These are phyloP conservation scores for Monosporascus sp. DNA, from an alignment of 2,329 filamentous ascomycete species.

Conservation along the genomic window DNA sequence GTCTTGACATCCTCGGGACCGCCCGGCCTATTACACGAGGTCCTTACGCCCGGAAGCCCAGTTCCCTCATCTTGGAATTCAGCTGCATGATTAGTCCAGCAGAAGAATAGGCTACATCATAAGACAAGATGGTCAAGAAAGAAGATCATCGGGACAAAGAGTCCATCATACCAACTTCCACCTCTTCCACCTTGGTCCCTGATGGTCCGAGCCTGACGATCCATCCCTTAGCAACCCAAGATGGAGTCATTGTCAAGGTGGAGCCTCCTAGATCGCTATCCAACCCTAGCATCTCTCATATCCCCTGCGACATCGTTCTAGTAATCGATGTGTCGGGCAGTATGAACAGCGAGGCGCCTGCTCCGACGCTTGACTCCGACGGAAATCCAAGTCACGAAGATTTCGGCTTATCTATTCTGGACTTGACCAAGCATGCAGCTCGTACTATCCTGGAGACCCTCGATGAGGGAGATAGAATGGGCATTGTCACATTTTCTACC, in stretches of 20 bases:
- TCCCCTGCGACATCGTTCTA: constrained; percentile 55
- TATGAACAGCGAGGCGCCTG: constrained; percentile 44
- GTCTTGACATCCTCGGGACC: too few relatives aligned
- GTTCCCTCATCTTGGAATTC: too few relatives aligned
- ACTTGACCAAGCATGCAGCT: constrained; percentile 55
- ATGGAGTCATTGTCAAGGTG: constrained; percentile 41
- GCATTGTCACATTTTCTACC: constrained; percentile 50
- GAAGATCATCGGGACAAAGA: too few relatives aligned
- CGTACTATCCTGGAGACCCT: constrained; percentile 53
- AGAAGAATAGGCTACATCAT: too few relatives aligned
- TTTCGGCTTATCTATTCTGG: constrained; percentile 49
- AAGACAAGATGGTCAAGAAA: too few relatives aligned
- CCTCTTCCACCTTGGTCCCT: neutral
- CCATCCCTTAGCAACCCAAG: constrained; percentile 31
- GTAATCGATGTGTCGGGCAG: constrained; percentile 57
- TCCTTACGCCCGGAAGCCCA: too few relatives aligned
- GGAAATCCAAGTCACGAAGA: constrained; percentile 29
- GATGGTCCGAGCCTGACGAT: constrained; percentile 22
- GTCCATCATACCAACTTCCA: neutral
- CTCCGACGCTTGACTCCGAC: constrained; percentile 34
- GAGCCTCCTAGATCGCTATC: constrained; percentile 35
- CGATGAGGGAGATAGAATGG: constrained; percentile 47
- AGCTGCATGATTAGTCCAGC: too few relatives aligned
- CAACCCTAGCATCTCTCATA: constrained; percentile 26
- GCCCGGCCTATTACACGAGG: too few relatives aligned